Evolutionary conservation across 106 monocot genomes (phyloP), one percentile per base, ranked within the genome.

Genomic region (Dioscorea alata): DNA sequence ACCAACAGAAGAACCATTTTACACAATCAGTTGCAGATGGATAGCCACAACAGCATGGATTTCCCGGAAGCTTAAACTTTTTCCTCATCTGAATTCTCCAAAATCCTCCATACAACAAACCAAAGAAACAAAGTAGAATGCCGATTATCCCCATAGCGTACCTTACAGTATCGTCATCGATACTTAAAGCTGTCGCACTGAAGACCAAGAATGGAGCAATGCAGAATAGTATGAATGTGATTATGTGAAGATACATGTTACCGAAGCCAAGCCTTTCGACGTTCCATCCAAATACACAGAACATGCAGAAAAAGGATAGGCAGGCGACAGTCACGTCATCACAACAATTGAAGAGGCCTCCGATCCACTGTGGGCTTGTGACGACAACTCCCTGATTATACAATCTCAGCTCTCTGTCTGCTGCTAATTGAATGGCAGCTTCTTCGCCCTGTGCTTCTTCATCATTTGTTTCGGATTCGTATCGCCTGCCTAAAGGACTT

Each of bases 1-100:
- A 20, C 70, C 80, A 80, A 49, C 86, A 87, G 31, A 87, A 74
- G 13, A 79, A 52, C 86, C 87, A 87, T 31, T 71, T 70, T 9
- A 71, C 19, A 60, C 63, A 87, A 59, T 87, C 87, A 8, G 75
- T 79, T 15, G 78, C 56, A 3, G 68, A 19, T 0, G 74, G 33
- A 25, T 20, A 71, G n/a, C 71, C 80, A 51, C 73, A 75, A 19
- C 80, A 83, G 20, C 25, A 69, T 3, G 49, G 17, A 17, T 72
- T 80, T 2, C 19, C 58, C 6, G 87, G 83, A 18, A 87, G 74
- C 42, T 83, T 83, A 56, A 83, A 87, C 54, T 76, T 70, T 17
- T 81, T 88, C 71, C 87, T 76, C 87, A 87, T 83, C 51, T 83
- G 74, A 56, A 63, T 28, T 63, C 63, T 28, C 63, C 63, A 63